Base-by-base conservation (phyloP, 164 flowering plant species). In the Cinnamomum chago region DNA sequence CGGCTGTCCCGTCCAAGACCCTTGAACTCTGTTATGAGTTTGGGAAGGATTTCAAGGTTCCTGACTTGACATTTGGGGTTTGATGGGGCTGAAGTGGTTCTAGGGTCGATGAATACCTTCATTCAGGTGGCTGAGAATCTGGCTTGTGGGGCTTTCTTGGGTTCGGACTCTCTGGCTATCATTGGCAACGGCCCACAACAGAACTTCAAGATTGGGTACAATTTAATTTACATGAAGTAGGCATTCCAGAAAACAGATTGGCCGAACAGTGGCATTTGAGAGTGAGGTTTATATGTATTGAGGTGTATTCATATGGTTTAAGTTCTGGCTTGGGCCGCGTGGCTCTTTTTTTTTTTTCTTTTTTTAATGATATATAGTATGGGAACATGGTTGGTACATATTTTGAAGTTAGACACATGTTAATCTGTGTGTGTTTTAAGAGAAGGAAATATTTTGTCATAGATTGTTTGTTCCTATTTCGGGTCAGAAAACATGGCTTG, bases 171-270 rank as follows among this genome's bases (percentile, higher is more conserved):
- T 30, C 0, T 67, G 0, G 50, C 79, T 23, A 75, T 81, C 14
- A 79, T 67, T 50, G 87, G 85, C 9, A 82, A 81, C 65, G 2
- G 79, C 3, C 78, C 82, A 35, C 85, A 82, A 71, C 68, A 68
- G 58, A 81, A 84, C 50, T 70, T 73, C 25, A 25, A 68, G 64
- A 80, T 84, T 22, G 83, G 77, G 15, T 80, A 80, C 50, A 84
- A 84, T 27, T 72, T 76, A 58, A 71, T 35, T 18, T 70, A n/a
- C 20, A 75, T 22, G 72, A 80, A 24, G 20, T 79, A 82, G 24
- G 72, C 82, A 10, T 84, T 84, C 58, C 68, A 65, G 50, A 74
- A 73, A 13, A 62, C 81, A 10, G 76, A 81, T 50, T 83, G 84
- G 33, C 72, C 76, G 75, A 77, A 11, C 14, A 25, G 28, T 76